Base-by-base conservation (phyloP, 192 early-diverging fungal species). In the Podila horticola region DNA sequence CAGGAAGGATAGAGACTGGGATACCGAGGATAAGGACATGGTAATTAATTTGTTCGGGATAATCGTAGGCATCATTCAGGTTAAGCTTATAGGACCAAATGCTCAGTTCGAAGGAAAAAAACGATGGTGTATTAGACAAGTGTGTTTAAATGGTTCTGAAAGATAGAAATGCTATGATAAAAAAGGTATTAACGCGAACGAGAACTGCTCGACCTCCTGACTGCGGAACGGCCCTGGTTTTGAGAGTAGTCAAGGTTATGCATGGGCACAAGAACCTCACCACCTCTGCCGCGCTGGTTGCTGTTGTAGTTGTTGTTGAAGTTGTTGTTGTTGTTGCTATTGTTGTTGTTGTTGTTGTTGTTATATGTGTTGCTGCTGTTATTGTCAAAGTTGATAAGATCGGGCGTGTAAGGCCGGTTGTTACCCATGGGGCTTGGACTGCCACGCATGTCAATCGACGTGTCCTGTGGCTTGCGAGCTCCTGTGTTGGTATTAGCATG, bases 211-310 rank as follows among this genome's bases (percentile, higher is more conserved):
- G 55, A 58, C 22, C 55, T 55, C 52, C 52, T 55, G 52, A 55
- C 52, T n/a, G 52, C 24, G 20, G 52, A 55, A 10, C 52, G 52
- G 15, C 41, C 15, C 7, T 74, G 33, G 28, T 57, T 49, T 34
- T 71, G 9, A 12, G 63, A 57, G 26, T 29, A 52, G 22, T 73
- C 77, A 38, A 81, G 65, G 20, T 66, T 81, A 17, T 81, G 48
- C 77, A 81, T 81, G 30, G 77, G 77, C 52, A 81, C 77, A 20
- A 81, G 58, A 11, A 81, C 77, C 66, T 81, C 77, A 17, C 77
- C 77, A n/a, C 77, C 77, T 11, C 77, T 58, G 6, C 77, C 77
- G 26, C 59, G 59, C 30, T 61, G 59, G 22, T 61, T 19, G 29
- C 20, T 33, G 30, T 61, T 61, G 59, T 33, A 0, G 59, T 34